phyloP scores from a whole-genome alignment of 1,284 basidiomycete genomes.

The Boletus sp. region DNA sequence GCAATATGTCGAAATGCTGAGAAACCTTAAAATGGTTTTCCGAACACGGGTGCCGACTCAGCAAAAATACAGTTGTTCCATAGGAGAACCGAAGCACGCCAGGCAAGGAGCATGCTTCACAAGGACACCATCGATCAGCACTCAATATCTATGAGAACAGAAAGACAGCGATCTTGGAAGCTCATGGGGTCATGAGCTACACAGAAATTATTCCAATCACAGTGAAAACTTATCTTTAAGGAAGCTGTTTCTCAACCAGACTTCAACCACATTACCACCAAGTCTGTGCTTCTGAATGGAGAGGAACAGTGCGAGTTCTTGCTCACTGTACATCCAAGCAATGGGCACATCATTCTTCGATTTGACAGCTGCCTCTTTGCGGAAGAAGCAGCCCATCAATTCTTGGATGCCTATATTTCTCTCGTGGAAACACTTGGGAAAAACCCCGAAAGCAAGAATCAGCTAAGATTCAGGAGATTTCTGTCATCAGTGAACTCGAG shows the following conservation, averaged over 20 bases:
- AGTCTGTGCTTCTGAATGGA: conserved; percentile 33
- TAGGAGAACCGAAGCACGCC: too few relatives aligned
- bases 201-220: too few relatives aligned
- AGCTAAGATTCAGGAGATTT: conserved; percentile 34
- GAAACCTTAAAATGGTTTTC: too few relatives aligned
- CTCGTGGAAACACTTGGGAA: conserved; percentile 34
- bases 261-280: conserved; percentile 23
- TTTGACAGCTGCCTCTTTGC: conserved; percentile 37
- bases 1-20: too few relatives aligned
- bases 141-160: too few relatives aligned
- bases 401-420: conserved; percentile 34
- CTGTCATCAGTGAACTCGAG: conserved; percentile 29
- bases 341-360: conserved; percentile 32
- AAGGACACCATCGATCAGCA: too few relatives aligned
- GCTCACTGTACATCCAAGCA: conserved; percentile 33
- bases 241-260: conserved; percentile 30
- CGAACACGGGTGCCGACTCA: too few relatives aligned
- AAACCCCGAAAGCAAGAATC: conserved; percentile 14
- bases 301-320: conserved; percentile 37
- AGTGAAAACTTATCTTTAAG: background rate
- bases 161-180: too few relatives aligned
- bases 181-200: too few relatives aligned
- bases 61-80: too few relatives aligned
- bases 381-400: conserved; percentile 34
- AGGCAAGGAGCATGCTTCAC: too few relatives aligned